These are phyloP conservation scores for Dictyostelium intermedium DNA, from an alignment of 78 protist genomes.

Conservation along the genomic window DNA sequence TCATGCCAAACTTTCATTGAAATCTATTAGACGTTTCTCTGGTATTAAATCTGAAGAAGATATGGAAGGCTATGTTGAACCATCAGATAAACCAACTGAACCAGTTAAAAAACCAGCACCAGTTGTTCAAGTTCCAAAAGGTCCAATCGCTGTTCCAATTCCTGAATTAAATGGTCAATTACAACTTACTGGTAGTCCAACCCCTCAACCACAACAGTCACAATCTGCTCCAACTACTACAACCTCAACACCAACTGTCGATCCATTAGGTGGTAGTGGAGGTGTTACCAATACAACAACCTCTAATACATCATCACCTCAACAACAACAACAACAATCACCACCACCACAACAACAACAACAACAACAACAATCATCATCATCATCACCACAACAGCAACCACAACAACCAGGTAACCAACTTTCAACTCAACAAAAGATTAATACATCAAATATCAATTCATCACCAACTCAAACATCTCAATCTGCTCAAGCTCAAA, in stretches of 20 bases:
- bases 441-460: neutral
- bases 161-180: slow-evolving; percentile 6
- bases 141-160: slow-evolving; percentile 68
- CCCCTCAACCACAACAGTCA: neutral
- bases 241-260: neutral
- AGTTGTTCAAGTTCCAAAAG: slow-evolving; percentile 3
- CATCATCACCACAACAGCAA: neutral
- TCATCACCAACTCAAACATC: slow-evolving; percentile 3
- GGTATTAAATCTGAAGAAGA: slow-evolving; percentile 62
- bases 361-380: neutral
- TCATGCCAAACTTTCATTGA: slow-evolving; percentile 43
- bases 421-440: neutral
- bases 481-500: neutral
- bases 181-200: slow-evolving; percentile 10
- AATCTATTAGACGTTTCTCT: slow-evolving; percentile 25
- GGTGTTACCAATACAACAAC: neutral
- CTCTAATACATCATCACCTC: neutral
- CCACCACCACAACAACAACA: neutral
- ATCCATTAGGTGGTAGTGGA: neutral
- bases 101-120: neutral
- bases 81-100: slow-evolving; percentile 64
- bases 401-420: neutral
- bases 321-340: neutral
- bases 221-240: neutral
- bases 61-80: slow-evolving; percentile 63